phyloP scores from a whole-genome alignment of 768 basidiomycete species.

The Lentinula detonsa region DNA sequence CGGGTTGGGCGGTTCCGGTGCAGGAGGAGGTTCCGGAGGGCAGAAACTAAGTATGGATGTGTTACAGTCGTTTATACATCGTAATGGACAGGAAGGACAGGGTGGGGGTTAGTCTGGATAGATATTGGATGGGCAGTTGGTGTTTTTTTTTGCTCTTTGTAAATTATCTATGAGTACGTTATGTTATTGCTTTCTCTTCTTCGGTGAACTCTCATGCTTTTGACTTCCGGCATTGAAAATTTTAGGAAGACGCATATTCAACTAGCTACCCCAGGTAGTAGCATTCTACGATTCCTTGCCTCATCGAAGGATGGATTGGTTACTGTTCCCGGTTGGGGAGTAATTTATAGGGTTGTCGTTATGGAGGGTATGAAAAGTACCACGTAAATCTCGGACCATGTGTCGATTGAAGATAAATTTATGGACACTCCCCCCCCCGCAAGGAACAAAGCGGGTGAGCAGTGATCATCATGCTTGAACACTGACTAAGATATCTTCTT shows the following conservation, averaged over 20 bases:
- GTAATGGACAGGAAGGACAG: not conserved
- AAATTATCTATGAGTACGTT: not conserved
- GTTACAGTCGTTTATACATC: not conserved
- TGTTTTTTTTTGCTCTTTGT: not conserved
- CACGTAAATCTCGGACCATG: too few species aligned
- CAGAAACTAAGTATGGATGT: not conserved
- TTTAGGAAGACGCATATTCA: too few species aligned
- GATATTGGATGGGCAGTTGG: not conserved
- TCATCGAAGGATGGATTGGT: too few species aligned
- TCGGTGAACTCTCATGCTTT: not conserved
- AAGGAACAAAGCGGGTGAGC: not conserved
- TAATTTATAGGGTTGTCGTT: too few species aligned
- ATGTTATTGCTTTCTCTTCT: not conserved
- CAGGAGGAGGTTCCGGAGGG: not conserved
- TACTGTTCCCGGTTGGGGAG: too few species aligned
- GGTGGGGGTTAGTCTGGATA: not conserved
- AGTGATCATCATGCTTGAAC: too few species aligned
- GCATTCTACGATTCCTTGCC: too few species aligned
- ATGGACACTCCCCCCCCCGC: not conserved
- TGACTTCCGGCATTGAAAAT: too few species aligned
- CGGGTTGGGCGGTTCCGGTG: not conserved
- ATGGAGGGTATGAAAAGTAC: too few species aligned
- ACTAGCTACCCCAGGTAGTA: too few species aligned
- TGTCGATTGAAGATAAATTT: not conserved
- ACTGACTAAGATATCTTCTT: too few species aligned